Percentiles rank a stretch among this genome's conserved stretches.
Conservation (phyloP, 1,284 basidiomycete genomes). For the Boletus mariae region DNA sequence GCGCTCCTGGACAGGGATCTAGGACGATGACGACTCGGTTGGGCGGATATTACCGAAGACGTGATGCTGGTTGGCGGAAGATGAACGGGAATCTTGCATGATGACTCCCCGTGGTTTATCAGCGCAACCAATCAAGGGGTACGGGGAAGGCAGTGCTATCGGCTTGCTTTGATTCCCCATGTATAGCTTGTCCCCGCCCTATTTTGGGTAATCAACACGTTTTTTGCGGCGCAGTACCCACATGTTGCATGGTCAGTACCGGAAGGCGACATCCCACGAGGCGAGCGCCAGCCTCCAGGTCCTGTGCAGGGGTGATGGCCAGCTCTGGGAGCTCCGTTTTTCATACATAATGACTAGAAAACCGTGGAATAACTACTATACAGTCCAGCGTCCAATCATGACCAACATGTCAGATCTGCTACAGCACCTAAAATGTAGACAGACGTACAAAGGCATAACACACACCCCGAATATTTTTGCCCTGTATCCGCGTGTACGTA, state of each 20-base stretch:
- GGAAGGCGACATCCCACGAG: slow-evolving; percentile 28
- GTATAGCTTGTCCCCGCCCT: slow-evolving; percentile 13
- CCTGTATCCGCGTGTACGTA: slow-evolving; percentile 27
- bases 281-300: slow-evolving; percentile 22
- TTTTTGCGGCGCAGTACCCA: slow-evolving; percentile 32
- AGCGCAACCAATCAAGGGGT: slow-evolving; percentile 32
- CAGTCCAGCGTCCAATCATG: slow-evolving; percentile 11
- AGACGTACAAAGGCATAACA: slow-evolving; percentile 26
- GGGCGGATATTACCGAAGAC: slow-evolving; percentile 35
- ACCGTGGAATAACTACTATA: slow-evolving; percentile 26
- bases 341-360: slow-evolving; percentile 33
- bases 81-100: slow-evolving; percentile 33
- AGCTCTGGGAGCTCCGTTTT: slow-evolving; percentile 20
- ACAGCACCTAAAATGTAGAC: slow-evolving; percentile 15
- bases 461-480: slow-evolving; percentile 20
- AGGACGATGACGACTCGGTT: slow-evolving; percentile 20
- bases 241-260: slow-evolving; percentile 24
- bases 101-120: slow-evolving; percentile 33
- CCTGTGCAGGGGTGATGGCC: slow-evolving; percentile 21
- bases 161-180: slow-evolving; percentile 21
- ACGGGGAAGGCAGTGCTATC: slow-evolving; percentile 27
- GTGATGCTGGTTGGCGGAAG: slow-evolving; percentile 26
- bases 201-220: slow-evolving; percentile 32
- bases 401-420: slow-evolving; percentile 18
- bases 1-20: slow-evolving; percentile 21